Evolutionary conservation across 441 rosid genomes (phyloP).

Genomic region (Isatis lusitanica): DNA sequence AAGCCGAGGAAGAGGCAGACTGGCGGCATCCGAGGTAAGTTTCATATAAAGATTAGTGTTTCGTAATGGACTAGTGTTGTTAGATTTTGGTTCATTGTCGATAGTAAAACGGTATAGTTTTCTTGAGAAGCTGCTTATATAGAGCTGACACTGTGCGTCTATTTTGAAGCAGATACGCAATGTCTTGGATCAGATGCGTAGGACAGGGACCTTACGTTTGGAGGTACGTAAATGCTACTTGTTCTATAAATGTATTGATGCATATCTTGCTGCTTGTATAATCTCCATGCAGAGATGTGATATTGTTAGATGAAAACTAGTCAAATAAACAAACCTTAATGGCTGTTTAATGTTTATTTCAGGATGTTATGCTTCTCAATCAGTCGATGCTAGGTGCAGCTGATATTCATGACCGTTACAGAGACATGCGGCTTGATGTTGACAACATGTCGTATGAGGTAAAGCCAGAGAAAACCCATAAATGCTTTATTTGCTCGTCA

Average conservation of each 20-base stretch:
- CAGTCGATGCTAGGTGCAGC: conserved; percentile 69
- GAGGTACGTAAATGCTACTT: conserved; percentile 53
- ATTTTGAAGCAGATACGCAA: conserved; percentile 60
- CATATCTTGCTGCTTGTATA: neutral
- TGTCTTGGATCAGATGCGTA: conserved; percentile 82
- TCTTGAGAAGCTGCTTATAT: neutral
- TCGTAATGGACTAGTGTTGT: neutral
- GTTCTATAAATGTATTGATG: neutral
- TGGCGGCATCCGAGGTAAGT: conserved; percentile 72
- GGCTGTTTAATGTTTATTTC: conserved; percentile 13
- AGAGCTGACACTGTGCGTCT: conserved; percentile 33
- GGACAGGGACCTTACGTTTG: conserved; percentile 76
- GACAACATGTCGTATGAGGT: conserved; percentile 98
- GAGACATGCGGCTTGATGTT: conserved; percentile 97
- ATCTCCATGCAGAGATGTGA: neutral
- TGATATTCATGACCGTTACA: conserved; percentile 73
- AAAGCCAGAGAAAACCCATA: conserved; percentile 12
- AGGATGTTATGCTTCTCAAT: conserved; percentile 88
- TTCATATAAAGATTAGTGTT: neutral
- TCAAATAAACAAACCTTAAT: neutral
- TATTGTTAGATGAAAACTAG: neutral
- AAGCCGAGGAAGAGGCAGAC: conserved; percentile 75
- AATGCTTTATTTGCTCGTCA: neutral
- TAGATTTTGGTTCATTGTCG: too few relatives aligned
- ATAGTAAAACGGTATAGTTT: neutral